Evolutionary conservation across 176 grass and related monocot genomes (phyloP).

Genomic region (Thinopyrum elongatum): DNA sequence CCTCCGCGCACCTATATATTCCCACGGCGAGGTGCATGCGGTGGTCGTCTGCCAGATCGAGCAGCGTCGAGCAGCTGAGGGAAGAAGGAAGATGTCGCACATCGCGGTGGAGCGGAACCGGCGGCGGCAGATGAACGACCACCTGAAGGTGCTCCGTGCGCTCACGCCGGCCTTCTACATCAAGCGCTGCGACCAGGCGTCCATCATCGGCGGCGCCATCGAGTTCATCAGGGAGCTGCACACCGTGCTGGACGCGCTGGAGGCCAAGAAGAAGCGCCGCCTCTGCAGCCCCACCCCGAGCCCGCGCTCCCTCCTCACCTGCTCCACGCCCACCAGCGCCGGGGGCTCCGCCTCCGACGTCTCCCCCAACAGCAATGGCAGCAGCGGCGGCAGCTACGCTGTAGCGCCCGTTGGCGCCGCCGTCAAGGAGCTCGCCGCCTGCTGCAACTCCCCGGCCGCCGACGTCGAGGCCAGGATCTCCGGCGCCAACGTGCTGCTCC

Average conservation of each 20-base stretch:
- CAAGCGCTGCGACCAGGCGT: conserved; percentile 89
- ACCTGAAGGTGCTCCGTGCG: conserved; percentile 87
- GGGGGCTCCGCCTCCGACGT: conserved; percentile 13
- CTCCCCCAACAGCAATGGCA: not conserved
- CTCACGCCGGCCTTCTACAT: conserved; percentile 88
- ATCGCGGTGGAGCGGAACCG: conserved; percentile 96
- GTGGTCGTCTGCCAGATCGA: not conserved
- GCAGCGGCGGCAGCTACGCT: not conserved
- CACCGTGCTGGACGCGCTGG: conserved; percentile 64
- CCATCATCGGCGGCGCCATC: conserved; percentile 92
- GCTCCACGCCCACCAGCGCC: conserved; percentile 16
- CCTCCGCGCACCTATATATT: not conserved
- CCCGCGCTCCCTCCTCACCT: conserved; percentile 50
- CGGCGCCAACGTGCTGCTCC: conserved; percentile 78
- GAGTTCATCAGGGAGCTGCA: conserved; percentile 96
- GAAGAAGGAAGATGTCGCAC: conserved; percentile 57
- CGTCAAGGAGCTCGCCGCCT: conserved; percentile 73
- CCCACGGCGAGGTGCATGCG: not conserved
- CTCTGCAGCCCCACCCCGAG: conserved; percentile 59
- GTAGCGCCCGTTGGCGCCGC: not conserved
- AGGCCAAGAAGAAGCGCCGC: conserved; percentile 75
- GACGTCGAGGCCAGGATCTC: conserved; percentile 90
- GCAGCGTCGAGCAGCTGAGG: not conserved
- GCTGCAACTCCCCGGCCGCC: conserved; percentile 79
- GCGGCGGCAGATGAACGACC: conserved; percentile 93